These are phyloP conservation scores for Begonia fuchsioides DNA, from an alignment of 306 rosid genomes.

Conservation along the genomic window DNA sequence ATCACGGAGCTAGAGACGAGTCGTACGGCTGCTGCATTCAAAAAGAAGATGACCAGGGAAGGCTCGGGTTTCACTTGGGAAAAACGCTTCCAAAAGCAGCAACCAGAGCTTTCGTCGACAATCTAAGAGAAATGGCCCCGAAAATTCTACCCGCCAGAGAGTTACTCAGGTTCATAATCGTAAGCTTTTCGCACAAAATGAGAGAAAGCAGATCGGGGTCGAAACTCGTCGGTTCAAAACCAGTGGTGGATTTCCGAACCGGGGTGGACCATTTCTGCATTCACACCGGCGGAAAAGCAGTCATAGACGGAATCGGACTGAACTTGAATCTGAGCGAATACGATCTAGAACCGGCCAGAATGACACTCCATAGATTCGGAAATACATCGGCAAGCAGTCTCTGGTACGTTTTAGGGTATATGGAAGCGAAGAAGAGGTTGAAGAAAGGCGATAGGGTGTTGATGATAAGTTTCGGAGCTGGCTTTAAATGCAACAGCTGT, in stretches of 20 bases:
- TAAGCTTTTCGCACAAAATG: too few relatives aligned
- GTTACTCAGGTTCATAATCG: slow-evolving; percentile 23
- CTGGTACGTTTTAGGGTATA: slow-evolving; percentile 72
- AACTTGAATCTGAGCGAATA: slow-evolving; percentile 15
- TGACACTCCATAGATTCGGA: slow-evolving; percentile 66
- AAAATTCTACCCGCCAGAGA: slow-evolving; percentile 56
- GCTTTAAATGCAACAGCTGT: slow-evolving; percentile 68
- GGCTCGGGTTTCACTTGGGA: slow-evolving; percentile 36
- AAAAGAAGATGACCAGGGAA: slow-evolving; percentile 46
- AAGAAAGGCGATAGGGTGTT: slow-evolving; percentile 45
- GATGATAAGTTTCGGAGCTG: slow-evolving; percentile 78
- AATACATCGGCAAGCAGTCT: slow-evolving; percentile 66
- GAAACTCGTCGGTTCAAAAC: not conserved
- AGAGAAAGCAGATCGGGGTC: too few relatives aligned
- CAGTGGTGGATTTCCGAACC: not conserved
- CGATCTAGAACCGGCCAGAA: slow-evolving; percentile 58
- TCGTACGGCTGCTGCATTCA: slow-evolving; percentile 50
- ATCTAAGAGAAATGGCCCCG: slow-evolving; percentile 40
- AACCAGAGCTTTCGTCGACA: slow-evolving; percentile 56
- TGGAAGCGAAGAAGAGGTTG: slow-evolving; percentile 71
- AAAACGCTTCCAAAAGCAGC: slow-evolving; percentile 69
- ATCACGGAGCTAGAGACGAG: slow-evolving; percentile 65
- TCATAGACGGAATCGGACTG: not conserved
- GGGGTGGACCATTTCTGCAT: not conserved
- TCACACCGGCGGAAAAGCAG: slow-evolving; percentile 1